Percentiles rank a stretch among this genome's conserved stretches.
phyloP scores from a whole-genome alignment of 208 protist species.

The Leishmania major region DNA sequence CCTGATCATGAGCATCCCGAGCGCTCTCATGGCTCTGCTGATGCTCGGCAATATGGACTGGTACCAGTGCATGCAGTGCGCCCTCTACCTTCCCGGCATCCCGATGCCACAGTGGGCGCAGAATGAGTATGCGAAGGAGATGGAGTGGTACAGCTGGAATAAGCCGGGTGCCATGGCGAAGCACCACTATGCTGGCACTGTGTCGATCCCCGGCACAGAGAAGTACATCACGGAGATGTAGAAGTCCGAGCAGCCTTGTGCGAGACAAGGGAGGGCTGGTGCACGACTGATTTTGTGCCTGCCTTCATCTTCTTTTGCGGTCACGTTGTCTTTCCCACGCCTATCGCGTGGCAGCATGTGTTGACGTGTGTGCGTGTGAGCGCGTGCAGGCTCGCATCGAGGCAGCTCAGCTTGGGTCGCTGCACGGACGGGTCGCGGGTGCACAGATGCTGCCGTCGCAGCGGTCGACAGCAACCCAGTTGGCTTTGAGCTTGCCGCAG shows the following conservation, averaged over 20 bases:
- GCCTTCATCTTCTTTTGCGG: no score
- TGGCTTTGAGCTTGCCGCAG: background rate
- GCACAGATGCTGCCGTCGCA: background rate
- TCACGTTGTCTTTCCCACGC: background rate
- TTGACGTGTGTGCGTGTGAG: background rate
- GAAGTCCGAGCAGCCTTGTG: background rate
- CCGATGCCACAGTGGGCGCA: conserved; percentile 71
- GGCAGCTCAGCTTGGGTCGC: background rate
- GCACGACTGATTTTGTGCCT: background rate
- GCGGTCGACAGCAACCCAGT: background rate
- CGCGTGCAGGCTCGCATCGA: background rate
- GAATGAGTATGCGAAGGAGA: conserved; percentile 71
- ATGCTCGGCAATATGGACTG: conserved; percentile 87
- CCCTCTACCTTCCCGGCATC: conserved; percentile 51
- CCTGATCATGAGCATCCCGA: conserved; percentile 54
- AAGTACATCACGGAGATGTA: conserved; percentile 73
- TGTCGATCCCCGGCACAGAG: conserved; percentile 87
- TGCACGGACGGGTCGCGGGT: background rate
- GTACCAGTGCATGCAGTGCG: conserved; percentile 74
- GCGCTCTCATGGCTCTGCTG: conserved; percentile 57
- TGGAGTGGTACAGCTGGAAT: conserved; percentile 73
- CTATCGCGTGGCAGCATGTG: no score
- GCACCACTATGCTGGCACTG: conserved; percentile 82
- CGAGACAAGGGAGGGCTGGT: background rate
- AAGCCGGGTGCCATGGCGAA: conserved; percentile 87